Evolutionary conservation across 73 alveolate genomes (phyloP), one percentile per base, ranked within the genome.

Genomic region (Paraurostyla sp.): DNA sequence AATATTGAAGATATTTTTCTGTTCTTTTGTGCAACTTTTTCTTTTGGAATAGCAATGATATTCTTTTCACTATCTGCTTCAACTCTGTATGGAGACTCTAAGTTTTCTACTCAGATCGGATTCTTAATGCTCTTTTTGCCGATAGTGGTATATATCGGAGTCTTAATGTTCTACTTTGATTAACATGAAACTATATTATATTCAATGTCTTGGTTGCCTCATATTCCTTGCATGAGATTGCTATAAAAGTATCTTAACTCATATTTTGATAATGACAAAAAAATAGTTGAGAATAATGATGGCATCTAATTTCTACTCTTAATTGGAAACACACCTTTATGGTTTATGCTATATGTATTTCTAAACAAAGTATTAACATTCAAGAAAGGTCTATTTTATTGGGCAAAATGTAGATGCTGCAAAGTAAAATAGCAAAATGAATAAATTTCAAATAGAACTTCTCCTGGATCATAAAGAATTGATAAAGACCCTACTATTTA

Each of bases 31-130:
- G 46, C 82, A 11, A 65, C 6, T 33, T 65, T 65, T 38, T 35
- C 41, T 0, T 65, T 80, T 90, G 89, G 90, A n/a, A 48, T 82
- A 51, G 90, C 95, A 57, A 40, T 45, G 83, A 86, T 85, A 60
- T 40, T 76, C 52, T 90, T 89, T 85, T 76, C 97, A 23, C 60
- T 93, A 85, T 45, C 87, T 49, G 46, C 90, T 35, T 50, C 97
- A 23, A 76, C 94, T 40, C 56, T 81, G 80, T 93, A 89, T 90
- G 71, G 91, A 7, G 89, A 91, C 50, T 84, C 95, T 29, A 71
- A 91, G 65, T 51, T 85, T 3, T 56, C 93, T 11, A 73, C 89
- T 4, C 49, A 88, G n/a, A 60, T 85, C 18, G 96, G 93, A 33
- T 54, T 83, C 27, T 69, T 86, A 23, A 57, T 71, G 51, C 32